These are phyloP conservation scores for Penicillium odoratum DNA, from an alignment of 495 filamentous ascomycete genomes.

Conservation along the genomic window DNA sequence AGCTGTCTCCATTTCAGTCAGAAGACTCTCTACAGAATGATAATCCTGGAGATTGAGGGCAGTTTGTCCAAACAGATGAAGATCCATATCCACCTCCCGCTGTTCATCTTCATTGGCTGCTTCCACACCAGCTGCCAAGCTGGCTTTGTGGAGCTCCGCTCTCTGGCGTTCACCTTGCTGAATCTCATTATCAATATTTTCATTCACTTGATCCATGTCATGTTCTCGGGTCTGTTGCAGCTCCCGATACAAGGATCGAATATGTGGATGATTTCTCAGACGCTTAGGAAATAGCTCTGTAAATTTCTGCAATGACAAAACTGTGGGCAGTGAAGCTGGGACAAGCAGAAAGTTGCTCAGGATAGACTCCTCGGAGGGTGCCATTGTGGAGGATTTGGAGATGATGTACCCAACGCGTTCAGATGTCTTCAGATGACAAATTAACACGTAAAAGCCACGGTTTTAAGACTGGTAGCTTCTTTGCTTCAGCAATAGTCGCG, in stretches of 20 bases:
- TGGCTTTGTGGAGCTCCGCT: slow-evolving; percentile 57
- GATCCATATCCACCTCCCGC: slow-evolving; percentile 68
- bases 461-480: not conserved
- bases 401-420: not conserved
- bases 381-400: slow-evolving; percentile 45
- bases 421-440: not conserved
- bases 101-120: slow-evolving; percentile 58
- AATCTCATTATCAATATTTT: slow-evolving; percentile 67
- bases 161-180: slow-evolving; percentile 62
- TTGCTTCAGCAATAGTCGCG: slow-evolving; percentile 6
- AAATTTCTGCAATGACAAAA: slow-evolving; percentile 74
- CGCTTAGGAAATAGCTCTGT: slow-evolving; percentile 71
- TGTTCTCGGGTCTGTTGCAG: slow-evolving; percentile 70
- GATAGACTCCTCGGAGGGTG: slow-evolving; percentile 69
- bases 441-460: not conserved
- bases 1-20: slow-evolving; percentile 67
- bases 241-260: slow-evolving; percentile 75
- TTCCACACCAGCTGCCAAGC: slow-evolving; percentile 53
- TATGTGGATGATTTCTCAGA: slow-evolving; percentile 67
- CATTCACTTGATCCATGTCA: slow-evolving; percentile 64
- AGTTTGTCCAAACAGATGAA: slow-evolving; percentile 67
- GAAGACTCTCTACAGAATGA: slow-evolving; percentile 64
- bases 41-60: slow-evolving; percentile 37
- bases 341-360: slow-evolving; percentile 76
- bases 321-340: slow-evolving; percentile 67